Base-by-base conservation (phyloP, 352 stramenopile genomes). In the Peronospora tabacina region DNA sequence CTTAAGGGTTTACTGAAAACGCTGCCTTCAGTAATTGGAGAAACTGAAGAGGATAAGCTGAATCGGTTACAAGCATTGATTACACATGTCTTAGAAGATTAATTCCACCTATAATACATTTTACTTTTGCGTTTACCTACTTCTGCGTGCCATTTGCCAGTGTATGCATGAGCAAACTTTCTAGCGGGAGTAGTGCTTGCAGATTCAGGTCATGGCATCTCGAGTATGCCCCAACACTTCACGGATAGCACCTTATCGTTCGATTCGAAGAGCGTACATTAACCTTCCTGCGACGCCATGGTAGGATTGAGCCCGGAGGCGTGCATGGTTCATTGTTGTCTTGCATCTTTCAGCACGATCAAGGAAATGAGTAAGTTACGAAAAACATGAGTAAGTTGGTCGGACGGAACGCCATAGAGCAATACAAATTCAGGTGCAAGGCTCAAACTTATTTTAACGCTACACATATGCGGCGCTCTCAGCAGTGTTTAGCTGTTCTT, bases 301-400 rank as follows among this genome's bases (percentile, higher is more conserved):
- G 17, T 48, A 48, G 26, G 28, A 34, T 5, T 46, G 50, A 7
- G 60, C 49, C 32, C 44, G 41, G 6, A 52, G 22, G 22, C 22
- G 22, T 26, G 57, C 22, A 66, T 36, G 32, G 8, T 57, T 44
- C 70, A 88, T 77, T 13, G 59, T 62, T 33, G 64, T 61, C 44
- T 83, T 82, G 47, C 72, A 85, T 34, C 81, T 70, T 33, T 89
- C 78, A 10, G 75, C 78, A n/a, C 71, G 66, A 19, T 76, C 58
- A 47, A 89, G 45, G 38, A 79, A 85, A 52, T 62, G 53, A 15
- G 70, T 85, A 41, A 89, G 48, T n/a, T n/a, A n/a, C n/a, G n/a
- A n/a, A n/a, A n/a, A n/a, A n/a, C n/a, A 52, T 62, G 53, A 15
- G 70, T 85, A 41, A 89, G 48, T 40, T 82, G 71, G 19, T 83